Evolutionary conservation across 768 basidiomycete species (phyloP).

Genomic region (Cubamyces lactineus): DNA sequence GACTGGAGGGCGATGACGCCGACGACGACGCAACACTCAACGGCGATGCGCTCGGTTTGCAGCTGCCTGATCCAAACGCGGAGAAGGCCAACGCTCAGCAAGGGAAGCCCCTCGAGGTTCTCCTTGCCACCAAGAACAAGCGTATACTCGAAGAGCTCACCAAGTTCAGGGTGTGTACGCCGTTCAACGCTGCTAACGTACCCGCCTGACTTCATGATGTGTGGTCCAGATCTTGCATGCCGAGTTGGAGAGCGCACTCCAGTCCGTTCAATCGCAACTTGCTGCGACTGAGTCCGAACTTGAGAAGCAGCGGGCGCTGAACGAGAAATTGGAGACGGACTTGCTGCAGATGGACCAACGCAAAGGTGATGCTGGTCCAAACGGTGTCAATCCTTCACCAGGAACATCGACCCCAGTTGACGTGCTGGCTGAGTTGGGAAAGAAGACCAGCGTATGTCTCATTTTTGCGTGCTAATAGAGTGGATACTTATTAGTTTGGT

Average conservation of each 20-base stretch:
- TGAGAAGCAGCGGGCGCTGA: slow-evolving; percentile 76
- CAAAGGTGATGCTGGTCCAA: slow-evolving; percentile 40
- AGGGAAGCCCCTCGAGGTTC: slow-evolving; percentile 84
- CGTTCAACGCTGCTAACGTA: neutral
- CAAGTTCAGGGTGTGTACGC: slow-evolving; percentile 70
- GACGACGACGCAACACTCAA: slow-evolving; percentile 45
- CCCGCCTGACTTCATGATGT: neutral
- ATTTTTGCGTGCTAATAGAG: neutral
- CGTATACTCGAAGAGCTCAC: slow-evolving; percentile 91
- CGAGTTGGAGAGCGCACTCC: slow-evolving; percentile 76
- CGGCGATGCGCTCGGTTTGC: slow-evolving; percentile 54
- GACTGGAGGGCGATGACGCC: slow-evolving; percentile 71
- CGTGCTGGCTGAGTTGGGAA: slow-evolving; percentile 73
- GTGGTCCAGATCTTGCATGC: slow-evolving; percentile 70
- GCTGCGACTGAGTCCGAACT: slow-evolving; percentile 64
- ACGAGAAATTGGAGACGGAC: slow-evolving; percentile 92
- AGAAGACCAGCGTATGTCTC: slow-evolving; percentile 47
- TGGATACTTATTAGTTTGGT: slow-evolving; percentile 1
- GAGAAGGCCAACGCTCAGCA: slow-evolving; percentile 76
- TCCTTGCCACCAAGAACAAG: slow-evolving; percentile 93
- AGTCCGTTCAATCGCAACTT: slow-evolving; percentile 59
- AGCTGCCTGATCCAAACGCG: slow-evolving; percentile 88
- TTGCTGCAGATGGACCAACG: slow-evolving; percentile 79
- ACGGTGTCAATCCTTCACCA: slow-evolving; percentile 26
- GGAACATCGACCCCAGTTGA: slow-evolving; percentile 46